phyloP scores from a whole-genome alignment of 2,329 filamentous ascomycete genomes.

The Aspergillus sp. region DNA sequence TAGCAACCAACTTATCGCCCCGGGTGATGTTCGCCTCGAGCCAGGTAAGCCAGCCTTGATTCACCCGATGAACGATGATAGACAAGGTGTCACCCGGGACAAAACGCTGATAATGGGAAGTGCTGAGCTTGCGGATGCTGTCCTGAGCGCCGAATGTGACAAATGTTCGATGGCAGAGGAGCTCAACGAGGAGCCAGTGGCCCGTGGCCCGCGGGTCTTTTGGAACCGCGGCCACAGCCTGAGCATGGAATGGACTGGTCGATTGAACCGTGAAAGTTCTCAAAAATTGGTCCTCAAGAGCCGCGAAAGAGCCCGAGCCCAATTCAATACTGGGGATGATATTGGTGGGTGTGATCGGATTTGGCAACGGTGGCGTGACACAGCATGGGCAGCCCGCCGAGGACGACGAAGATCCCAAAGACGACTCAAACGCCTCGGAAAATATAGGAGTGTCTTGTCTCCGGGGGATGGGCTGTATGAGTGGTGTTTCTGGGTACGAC shows the following conservation, averaged over 20 bases:
- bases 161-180: neutral
- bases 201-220: neutral
- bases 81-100: neutral
- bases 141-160: neutral
- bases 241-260: neutral
- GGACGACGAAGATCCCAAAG: neutral
- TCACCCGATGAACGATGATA: neutral
- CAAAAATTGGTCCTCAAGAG: neutral
- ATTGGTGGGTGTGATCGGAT: neutral
- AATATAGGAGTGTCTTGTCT: neutral
- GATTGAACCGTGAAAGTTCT: neutral
- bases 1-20: neutral
- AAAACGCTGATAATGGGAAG: neutral
- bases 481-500: neutral
- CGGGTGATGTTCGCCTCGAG: neutral
- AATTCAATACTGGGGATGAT: neutral
- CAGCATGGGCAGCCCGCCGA: neutral
- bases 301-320: neutral
- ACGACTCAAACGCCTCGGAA: neutral
- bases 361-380: neutral
- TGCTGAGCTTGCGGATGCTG: neutral
- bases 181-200: neutral
- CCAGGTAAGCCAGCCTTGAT: neutral
- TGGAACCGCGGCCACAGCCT: neutral
- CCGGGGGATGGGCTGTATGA: neutral